Conservation (phyloP, 345 rosid genomes). For the Streptanthus diversifolius region DNA sequence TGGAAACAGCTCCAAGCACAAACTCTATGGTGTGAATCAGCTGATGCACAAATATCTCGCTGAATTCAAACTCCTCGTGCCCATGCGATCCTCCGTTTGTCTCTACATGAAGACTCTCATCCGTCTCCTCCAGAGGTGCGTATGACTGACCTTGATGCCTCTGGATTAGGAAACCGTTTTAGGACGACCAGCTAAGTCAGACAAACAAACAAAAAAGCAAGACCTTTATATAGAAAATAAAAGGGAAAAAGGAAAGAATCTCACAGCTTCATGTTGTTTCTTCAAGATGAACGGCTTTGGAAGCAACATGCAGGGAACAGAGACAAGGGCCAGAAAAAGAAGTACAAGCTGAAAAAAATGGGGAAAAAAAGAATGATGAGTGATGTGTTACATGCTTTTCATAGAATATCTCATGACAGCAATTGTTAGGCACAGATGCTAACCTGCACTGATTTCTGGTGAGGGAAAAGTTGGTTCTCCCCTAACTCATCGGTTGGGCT, state of each 20-base stretch:
- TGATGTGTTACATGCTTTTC: not conserved
- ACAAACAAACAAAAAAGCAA: not conserved
- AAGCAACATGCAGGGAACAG: constrained; percentile 96
- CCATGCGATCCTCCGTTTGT: constrained; percentile 57
- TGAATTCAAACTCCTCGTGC: constrained; percentile 90
- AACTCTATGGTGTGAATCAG: constrained; percentile 95
- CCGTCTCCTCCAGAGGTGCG: constrained; percentile 51
- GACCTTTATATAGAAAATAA: not conserved
- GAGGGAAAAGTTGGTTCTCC: constrained; percentile 82
- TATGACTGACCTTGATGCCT: constrained; percentile 87
- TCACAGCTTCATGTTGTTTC: constrained; percentile 75
- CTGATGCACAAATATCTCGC: constrained; percentile 94
- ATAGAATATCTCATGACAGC: not conserved
- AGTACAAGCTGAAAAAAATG: constrained; percentile 47
- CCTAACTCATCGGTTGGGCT: constrained; percentile 93
- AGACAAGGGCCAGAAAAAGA: constrained; percentile 74
- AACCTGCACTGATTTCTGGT: constrained; percentile 78
- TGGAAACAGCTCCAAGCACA: constrained; percentile 97
- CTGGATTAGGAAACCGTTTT: constrained; percentile 39
- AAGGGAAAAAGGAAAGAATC: constrained; percentile 2
- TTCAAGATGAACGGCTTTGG: constrained; percentile 94
- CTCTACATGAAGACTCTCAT: constrained; percentile 70
- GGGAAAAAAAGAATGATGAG: not conserved
- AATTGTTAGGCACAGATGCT: constrained; percentile 11
- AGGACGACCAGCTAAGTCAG: not conserved